phyloP scores from a whole-genome alignment of 768 basidiomycete species.

The Ramaria sp. region DNA sequence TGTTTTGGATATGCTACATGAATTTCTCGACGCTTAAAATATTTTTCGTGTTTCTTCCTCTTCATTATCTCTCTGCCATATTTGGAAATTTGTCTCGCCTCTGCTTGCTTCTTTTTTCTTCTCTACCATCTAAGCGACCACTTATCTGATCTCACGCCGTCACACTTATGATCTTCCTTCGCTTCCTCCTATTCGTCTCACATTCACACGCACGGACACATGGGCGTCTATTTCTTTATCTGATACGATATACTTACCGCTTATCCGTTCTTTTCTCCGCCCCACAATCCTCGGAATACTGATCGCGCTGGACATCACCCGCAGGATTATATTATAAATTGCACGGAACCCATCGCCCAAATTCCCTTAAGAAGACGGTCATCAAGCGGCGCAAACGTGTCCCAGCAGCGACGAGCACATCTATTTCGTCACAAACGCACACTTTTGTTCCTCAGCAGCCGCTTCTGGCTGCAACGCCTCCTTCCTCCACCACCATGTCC shows the following conservation, averaged over 20 bases:
- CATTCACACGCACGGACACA: slow-evolving; percentile 7
- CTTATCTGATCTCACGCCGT: slow-evolving; percentile 9
- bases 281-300: slow-evolving; percentile 9
- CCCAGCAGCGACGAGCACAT: slow-evolving; percentile 50
- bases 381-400: slow-evolving; percentile 98
- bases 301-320: neutral
- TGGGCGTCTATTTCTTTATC: slow-evolving; percentile 19
- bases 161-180: slow-evolving; percentile 1
- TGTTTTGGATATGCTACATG: slow-evolving; percentile 14
- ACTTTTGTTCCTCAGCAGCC: slow-evolving; percentile 8
- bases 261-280: slow-evolving; percentile 16
- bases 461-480: neutral
- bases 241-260: slow-evolving; percentile 19
- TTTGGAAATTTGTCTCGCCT: slow-evolving; percentile 1
- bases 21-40: slow-evolving; percentile 16
- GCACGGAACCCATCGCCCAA: slow-evolving; percentile 92
- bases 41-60: too few relatives aligned
- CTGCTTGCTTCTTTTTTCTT: neutral
- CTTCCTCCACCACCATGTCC: slow-evolving; percentile 33
- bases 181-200: neutral
- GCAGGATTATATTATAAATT: slow-evolving; percentile 96
- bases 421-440: slow-evolving; percentile 5
- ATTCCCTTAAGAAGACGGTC: slow-evolving; percentile 98
- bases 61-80: neutral
- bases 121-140: slow-evolving; percentile 11